Conservation (phyloP, 768 basidiomycete genomes). For the Lentinula boryana region DNA sequence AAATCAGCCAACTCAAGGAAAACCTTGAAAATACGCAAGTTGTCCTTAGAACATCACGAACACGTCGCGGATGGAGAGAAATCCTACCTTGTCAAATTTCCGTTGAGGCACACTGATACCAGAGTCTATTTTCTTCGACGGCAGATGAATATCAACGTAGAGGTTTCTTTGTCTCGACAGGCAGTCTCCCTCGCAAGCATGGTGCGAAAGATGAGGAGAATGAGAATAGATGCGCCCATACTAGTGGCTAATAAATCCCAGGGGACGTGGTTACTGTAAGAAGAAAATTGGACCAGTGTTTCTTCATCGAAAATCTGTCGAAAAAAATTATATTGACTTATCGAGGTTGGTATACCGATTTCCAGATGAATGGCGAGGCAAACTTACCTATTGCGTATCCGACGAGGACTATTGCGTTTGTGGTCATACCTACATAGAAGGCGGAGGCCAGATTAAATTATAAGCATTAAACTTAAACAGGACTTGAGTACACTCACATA, state of each 20-base stretch:
- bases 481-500: too few species aligned
- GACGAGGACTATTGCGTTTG: slow-evolving; percentile 68
- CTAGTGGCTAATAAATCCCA: slow-evolving; percentile 71
- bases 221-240: slow-evolving; percentile 46
- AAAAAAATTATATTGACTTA: slow-evolving; percentile 24
- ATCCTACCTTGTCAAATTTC: slow-evolving; percentile 55
- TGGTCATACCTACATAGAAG: slow-evolving; percentile 69
- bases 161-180: slow-evolving; percentile 43
- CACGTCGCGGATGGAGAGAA: neutral
- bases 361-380: slow-evolving; percentile 75
- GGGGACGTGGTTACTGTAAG: slow-evolving; percentile 58
- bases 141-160: slow-evolving; percentile 59
- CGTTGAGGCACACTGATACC: slow-evolving; percentile 32
- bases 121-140: slow-evolving; percentile 40
- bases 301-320: neutral
- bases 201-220: slow-evolving; percentile 51
- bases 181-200: slow-evolving; percentile 59
- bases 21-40: slow-evolving; percentile 31
- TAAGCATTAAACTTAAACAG: too few species aligned
- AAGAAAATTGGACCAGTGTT: neutral
- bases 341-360: slow-evolving; percentile 62
- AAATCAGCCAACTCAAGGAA: slow-evolving; percentile 75
- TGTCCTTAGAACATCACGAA: too few species aligned
- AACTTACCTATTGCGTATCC: slow-evolving; percentile 76
- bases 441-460: too few species aligned